Base-by-base conservation (phyloP, 2,329 filamentous ascomycete species). In the Microdochium bolleyi region DNA sequence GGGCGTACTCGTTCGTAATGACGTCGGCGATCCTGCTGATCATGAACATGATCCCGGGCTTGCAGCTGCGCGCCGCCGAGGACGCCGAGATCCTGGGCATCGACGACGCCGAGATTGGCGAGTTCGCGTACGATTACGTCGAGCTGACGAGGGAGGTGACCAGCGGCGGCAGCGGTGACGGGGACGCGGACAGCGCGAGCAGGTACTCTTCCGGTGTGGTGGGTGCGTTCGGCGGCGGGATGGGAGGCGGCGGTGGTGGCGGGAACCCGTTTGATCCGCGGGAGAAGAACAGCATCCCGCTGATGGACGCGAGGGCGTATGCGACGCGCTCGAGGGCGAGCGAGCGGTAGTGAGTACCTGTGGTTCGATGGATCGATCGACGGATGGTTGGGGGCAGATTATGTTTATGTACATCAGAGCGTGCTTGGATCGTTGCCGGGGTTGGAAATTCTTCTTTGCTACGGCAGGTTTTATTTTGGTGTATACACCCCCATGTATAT, bases 101-200 rank as follows among this genome's bases (percentile, higher is more conserved):
- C 55, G 90, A 95, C 62, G 91, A 95, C 62, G 85, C 88, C 24
- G 90, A 96, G 70, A 89, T 95, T 63, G 91, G 91, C 67, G 91
- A 95, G 73, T 95, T 94, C 67, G 91, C 89, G n/a, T 95, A 95
- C 68, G 91, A 95, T 69, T 95, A 95, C 62, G 89, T 95, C 58
- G 90, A 95, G 75, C 76, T 94, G 58, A 86, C 82, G 21, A 77
- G 88, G 56, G 85, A 88, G 58, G 78, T 87, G 21, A 53, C 70
- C 21, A 8, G 41, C 21, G 41, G 19, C n/a, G 9, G 16, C 5
- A 19, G 14, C 41, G 19, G 14, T 19, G 41, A 16, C n/a, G 21
- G 9, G 55, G 75, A 76, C 48, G 65, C 73, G 9, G 74, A 77
- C 52, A 67, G 64, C 5, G 69, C 62, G 8, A 76, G 70, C 56